Conservation (phyloP, 2,329 filamentous ascomycete genomes). For the Penicillium sp. region DNA sequence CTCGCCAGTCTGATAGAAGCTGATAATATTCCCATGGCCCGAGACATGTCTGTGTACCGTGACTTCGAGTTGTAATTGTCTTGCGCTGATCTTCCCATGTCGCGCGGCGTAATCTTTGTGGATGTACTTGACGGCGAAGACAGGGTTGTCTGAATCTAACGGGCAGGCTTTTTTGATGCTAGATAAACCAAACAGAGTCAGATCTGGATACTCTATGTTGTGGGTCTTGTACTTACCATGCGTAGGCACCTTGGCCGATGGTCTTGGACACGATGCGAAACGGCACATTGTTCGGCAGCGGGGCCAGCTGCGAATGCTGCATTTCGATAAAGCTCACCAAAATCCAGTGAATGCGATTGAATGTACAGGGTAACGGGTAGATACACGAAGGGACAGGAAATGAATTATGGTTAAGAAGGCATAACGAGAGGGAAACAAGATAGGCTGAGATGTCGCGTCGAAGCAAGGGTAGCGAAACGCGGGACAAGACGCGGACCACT, state of each 20-base stretch:
- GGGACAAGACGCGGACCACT: conserved; percentile 27
- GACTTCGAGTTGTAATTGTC: conserved; percentile 87
- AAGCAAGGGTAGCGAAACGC: conserved; percentile 19
- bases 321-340: conserved; percentile 33
- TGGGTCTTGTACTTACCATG: conserved; percentile 55
- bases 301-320: conserved; percentile 77
- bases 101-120: conserved; percentile 91
- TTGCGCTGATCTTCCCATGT: conserved; percentile 75
- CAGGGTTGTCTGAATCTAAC: conserved; percentile 55
- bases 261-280: conserved; percentile 94
- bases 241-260: conserved; percentile 92
- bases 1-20: conserved; percentile 80
- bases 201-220: neutral
- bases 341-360: neutral
- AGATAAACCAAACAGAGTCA: conserved; percentile 13
- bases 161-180: conserved; percentile 92
- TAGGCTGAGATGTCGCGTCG: conserved; percentile 15
- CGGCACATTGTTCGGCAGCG: conserved; percentile 71
- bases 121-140: conserved; percentile 97
- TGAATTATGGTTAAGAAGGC: neutral
- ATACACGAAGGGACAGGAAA: conserved; percentile 7
- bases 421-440: conserved; percentile 10
- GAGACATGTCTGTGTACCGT: conserved; percentile 81
- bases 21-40: conserved; percentile 85
- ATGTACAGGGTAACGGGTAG: neutral